Evolutionary conservation across 23 red algal genomes (phyloP), one percentile per base, ranked within the genome.

Genomic region (Gracilaria caudata): DNA sequence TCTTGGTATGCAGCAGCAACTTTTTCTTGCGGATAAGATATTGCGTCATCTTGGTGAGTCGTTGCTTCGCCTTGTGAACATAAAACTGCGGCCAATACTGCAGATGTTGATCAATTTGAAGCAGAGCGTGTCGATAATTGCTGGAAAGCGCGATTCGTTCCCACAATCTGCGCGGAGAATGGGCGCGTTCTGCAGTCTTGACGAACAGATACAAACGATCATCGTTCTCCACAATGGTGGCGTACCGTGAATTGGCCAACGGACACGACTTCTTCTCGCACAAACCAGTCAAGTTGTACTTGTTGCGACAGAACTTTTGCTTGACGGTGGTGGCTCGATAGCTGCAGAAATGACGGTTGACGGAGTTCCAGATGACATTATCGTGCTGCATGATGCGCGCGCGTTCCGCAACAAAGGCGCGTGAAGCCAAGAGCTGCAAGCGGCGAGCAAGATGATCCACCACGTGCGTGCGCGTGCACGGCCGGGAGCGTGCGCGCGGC

Each of bases 321-420:
- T 86, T 92, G 28, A 71, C 79, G 13, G 92, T 95, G 16, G 90
- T 95, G 20, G 81, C 88, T 58, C 93, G 92, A 79, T 92, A 98
- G 17, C 86, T 74, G 92, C 96, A 98, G 89, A 98, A 98, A 56
- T 90, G 65, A 30, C 95, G 79, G 73, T 91, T 73, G 37, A 98
- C 51, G 1, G 85, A 70, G 24, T 71, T 58, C 96, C 96, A 98
- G 37, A 98, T 95, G 16, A 95, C 83, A 72, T 95, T 92, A 81
- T 98, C 96, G 77, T 92, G 88, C 82, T 98, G 96, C 96, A 98
- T 98, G 56, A 35, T 84, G 57, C n/a, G n/a, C n/a, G n/a, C n/a
- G n/a, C n/a, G n/a, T n/a, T n/a, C n/a, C n/a, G n/a, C n/a, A n/a
- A n/a, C 45, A 49, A 49, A 13, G 7, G 45, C 45, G 45, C 45